Conservation (phyloP, 2,329 filamentous ascomycete genomes). For the Claviceps sp. region DNA sequence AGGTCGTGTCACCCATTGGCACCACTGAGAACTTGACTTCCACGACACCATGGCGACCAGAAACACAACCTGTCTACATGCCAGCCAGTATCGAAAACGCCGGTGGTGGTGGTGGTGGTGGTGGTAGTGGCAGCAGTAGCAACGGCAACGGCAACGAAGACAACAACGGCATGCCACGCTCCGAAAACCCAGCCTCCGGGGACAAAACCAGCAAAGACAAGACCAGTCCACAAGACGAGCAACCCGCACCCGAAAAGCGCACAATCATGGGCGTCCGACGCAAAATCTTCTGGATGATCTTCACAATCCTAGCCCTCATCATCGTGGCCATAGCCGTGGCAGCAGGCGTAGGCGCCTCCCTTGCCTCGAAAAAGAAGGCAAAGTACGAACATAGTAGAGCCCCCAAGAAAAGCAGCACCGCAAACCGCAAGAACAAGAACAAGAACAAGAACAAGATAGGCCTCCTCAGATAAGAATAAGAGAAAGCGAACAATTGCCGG, state of each 20-base stretch:
- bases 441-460: not conserved
- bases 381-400: not conserved
- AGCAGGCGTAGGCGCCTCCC: not conserved
- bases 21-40: too few species aligned
- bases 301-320: not conserved
- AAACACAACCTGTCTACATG: not conserved
- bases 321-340: not conserved
- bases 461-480: not conserved
- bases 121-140: not conserved
- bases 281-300: not conserved
- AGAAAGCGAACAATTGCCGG: too few species aligned
- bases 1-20: not conserved
- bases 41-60: not conserved
- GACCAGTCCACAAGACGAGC: not conserved
- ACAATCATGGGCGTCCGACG: conserved; percentile 1
- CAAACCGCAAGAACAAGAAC: not conserved
- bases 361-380: not conserved
- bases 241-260: not conserved
- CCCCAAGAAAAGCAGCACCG: too few species aligned
- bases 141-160: not conserved
- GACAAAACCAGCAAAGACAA: not conserved
- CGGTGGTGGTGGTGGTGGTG: not conserved
- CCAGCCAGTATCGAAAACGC: not conserved
- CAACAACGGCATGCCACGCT: not conserved
- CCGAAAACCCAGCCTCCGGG: not conserved